A percentile compares a stretch with the other conserved stretches of the same genome.
These are phyloP conservation scores for Mycothermus thermophilus DNA, from an alignment of 495 filamentous ascomycete genomes.

Conservation along the genomic window DNA sequence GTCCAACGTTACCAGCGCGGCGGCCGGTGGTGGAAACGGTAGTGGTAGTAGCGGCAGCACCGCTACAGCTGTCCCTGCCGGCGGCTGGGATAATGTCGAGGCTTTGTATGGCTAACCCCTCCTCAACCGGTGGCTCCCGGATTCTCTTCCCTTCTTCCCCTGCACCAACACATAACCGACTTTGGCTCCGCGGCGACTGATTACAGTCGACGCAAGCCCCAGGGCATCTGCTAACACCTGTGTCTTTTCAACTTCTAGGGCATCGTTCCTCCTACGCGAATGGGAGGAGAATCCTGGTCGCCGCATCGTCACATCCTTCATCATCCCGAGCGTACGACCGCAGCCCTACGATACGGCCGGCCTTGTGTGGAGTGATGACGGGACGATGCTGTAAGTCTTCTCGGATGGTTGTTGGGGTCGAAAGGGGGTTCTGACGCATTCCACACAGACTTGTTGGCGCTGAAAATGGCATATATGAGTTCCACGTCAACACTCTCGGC, in stretches of 20 bases:
- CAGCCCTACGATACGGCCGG: slow-evolving; percentile 46
- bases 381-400: slow-evolving; percentile 49
- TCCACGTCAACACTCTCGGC: slow-evolving; percentile 48
- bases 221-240: too few relatives aligned
- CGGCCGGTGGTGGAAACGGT: neutral
- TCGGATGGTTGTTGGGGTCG: neutral
- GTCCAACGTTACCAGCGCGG: neutral
- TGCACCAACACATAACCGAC: too few relatives aligned
- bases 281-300: slow-evolving; percentile 15
- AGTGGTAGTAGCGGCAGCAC: neutral
- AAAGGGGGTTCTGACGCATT: slow-evolving; percentile 7
- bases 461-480: slow-evolving; percentile 61
- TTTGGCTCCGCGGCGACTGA: too few relatives aligned
- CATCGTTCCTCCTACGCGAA: slow-evolving; percentile 18
- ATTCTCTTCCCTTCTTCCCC: too few relatives aligned
- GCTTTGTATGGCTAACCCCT: slow-evolving; percentile 14
- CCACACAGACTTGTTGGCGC: slow-evolving; percentile 53
- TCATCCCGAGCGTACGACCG: slow-evolving; percentile 12
- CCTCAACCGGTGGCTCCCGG: too few relatives aligned
- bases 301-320: slow-evolving; percentile 6
- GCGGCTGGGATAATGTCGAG: slow-evolving; percentile 12
- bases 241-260: too few relatives aligned
- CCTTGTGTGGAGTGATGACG: slow-evolving; percentile 55
- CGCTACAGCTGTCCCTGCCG: neutral
- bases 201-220: too few relatives aligned